These are phyloP conservation scores for Irpex lacteus DNA, from an alignment of 1,284 basidiomycete genomes.

Conservation along the genomic window DNA sequence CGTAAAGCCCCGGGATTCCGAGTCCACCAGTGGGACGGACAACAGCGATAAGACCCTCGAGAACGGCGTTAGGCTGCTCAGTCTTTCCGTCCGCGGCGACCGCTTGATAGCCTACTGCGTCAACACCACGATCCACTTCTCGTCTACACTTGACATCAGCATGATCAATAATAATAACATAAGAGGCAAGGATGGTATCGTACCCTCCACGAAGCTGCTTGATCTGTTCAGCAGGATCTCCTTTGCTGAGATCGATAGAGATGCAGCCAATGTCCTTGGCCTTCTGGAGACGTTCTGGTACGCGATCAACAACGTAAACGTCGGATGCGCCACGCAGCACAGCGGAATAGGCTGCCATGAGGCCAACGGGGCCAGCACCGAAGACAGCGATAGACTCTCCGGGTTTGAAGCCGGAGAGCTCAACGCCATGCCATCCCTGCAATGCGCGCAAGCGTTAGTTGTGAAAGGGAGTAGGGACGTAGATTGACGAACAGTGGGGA, in stretches of 20 bases:
- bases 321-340: conserved; percentile 46
- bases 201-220: conserved; percentile 40
- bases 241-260: conserved; percentile 44
- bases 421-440: conserved; percentile 52
- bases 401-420: conserved; percentile 49
- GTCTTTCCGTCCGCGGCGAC: conserved; percentile 47
- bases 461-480: not conserved
- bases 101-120: conserved; percentile 53
- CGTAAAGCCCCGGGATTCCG: conserved; percentile 51
- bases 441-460: not conserved
- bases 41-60: conserved; percentile 48
- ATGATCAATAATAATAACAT: not conserved
- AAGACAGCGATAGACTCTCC: conserved; percentile 52
- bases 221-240: conserved; percentile 45
- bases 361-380: conserved; percentile 44
- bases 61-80: conserved; percentile 49
- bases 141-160: conserved; percentile 24
- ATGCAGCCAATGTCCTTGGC: conserved; percentile 48
- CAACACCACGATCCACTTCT: conserved; percentile 53
- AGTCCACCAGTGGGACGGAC: conserved; percentile 50
- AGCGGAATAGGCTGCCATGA: conserved; percentile 57
- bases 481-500: conserved; percentile 41
- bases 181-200: conserved; percentile 14
- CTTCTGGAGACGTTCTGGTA: conserved; percentile 47
- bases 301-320: conserved; percentile 53